Conservation (phyloP, 139 green algal genomes). For the Closterium sp. region DNA sequence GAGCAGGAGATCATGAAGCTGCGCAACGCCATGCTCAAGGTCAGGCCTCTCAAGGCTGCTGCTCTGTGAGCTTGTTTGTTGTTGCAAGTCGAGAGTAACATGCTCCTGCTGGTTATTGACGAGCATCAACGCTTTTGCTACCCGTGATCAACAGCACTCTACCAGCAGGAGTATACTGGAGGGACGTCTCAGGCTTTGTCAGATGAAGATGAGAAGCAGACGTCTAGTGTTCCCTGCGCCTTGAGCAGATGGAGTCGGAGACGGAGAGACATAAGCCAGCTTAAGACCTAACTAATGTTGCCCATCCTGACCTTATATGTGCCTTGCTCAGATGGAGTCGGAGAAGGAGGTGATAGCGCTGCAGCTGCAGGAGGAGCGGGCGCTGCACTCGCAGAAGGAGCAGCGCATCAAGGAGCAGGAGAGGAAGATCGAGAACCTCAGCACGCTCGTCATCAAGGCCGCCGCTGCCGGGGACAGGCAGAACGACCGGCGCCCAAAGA, state of each 20-base stretch:
- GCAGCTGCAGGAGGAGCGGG: constrained; percentile 38
- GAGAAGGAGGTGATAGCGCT: constrained; percentile 34
- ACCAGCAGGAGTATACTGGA: too few relatives aligned
- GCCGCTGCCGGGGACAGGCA: constrained; percentile 21
- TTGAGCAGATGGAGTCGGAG: background rate
- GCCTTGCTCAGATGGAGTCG: constrained; percentile 25
- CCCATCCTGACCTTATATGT: background rate
- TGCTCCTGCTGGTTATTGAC: too few relatives aligned
- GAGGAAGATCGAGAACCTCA: constrained; percentile 53
- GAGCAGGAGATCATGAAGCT: constrained; percentile 39
- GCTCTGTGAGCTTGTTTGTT: too few relatives aligned
- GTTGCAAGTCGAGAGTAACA: too few relatives aligned
- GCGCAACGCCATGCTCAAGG: constrained; percentile 35
- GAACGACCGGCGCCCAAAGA: background rate
- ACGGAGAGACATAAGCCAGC: too few relatives aligned
- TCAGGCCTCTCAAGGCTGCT: background rate
- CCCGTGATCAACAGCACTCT: too few relatives aligned
- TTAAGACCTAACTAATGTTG: too few relatives aligned
- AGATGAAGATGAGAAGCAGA: too few relatives aligned
- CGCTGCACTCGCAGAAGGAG: constrained; percentile 36
- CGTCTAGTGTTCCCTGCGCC: background rate
- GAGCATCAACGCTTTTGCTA: too few relatives aligned
- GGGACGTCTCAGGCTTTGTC: too few relatives aligned
- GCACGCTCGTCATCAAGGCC: constrained; percentile 46
- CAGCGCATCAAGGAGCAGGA: constrained; percentile 43